These are phyloP conservation scores for Collariella sp. DNA, from an alignment of 495 filamentous ascomycete species.

Conservation along the genomic window DNA sequence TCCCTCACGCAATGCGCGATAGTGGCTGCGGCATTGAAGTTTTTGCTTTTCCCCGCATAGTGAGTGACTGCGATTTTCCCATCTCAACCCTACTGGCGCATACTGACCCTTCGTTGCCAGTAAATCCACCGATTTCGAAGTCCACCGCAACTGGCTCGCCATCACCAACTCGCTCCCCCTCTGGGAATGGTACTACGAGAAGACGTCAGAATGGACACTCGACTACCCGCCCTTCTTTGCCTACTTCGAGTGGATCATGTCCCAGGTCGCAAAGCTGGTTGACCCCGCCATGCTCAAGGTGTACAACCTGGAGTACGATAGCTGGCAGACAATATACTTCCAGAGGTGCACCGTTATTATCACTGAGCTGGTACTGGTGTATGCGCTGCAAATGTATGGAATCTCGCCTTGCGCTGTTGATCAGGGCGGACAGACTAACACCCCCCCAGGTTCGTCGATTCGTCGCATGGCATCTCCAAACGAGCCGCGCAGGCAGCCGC, in stretches of 20 bases:
- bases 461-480: slow-evolving; percentile 52
- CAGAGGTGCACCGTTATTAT: slow-evolving; percentile 79
- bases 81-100: not conserved
- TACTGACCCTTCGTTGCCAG: slow-evolving; percentile 37
- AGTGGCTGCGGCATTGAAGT: slow-evolving; percentile 81
- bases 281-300: slow-evolving; percentile 79
- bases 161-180: slow-evolving; percentile 83
- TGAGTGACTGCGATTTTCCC: slow-evolving; percentile 40
- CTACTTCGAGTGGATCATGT: slow-evolving; percentile 89
- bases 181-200: slow-evolving; percentile 91
- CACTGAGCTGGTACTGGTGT: slow-evolving; percentile 77
- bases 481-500: slow-evolving; percentile 80
- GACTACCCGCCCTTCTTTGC: slow-evolving; percentile 98
- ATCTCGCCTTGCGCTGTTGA: not conserved
- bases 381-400: slow-evolving; percentile 66
- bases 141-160: slow-evolving; percentile 96
- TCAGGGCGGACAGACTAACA: slow-evolving; percentile 14
- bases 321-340: slow-evolving; percentile 88
- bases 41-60: slow-evolving; percentile 94
- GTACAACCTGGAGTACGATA: slow-evolving; percentile 73
- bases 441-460: slow-evolving; percentile 56
- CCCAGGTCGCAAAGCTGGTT: slow-evolving; percentile 64
- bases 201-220: slow-evolving; percentile 97
- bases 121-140: slow-evolving; percentile 99
- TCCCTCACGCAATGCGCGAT: slow-evolving; percentile 80